Conservation (phyloP, 495 filamentous ascomycete genomes). For the Jackrogersella multiformis region DNA sequence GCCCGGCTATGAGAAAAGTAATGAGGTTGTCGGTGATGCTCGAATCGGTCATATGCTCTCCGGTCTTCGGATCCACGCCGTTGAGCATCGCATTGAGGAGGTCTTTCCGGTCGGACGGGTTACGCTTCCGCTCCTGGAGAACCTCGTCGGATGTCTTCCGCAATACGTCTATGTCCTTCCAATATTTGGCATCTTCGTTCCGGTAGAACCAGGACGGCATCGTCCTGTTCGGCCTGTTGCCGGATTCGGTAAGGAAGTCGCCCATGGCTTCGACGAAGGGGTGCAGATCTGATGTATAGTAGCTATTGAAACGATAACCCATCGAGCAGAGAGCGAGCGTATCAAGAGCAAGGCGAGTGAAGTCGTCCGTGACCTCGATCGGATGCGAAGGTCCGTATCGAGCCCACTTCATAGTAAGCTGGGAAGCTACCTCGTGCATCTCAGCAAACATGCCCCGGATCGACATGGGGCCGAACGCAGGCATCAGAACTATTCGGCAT, state of each 20-base stretch:
- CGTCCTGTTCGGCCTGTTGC: constrained; percentile 60
- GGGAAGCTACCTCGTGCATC: constrained; percentile 77
- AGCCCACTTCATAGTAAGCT: constrained; percentile 80
- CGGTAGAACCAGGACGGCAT: constrained; percentile 62
- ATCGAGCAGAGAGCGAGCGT: constrained; percentile 77
- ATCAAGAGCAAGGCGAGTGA: constrained; percentile 78
- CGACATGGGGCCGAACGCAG: constrained; percentile 75
- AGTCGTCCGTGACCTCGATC: constrained; percentile 73
- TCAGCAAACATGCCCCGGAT: constrained; percentile 77
- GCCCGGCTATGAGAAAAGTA: constrained; percentile 77
- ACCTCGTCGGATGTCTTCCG: constrained; percentile 66
- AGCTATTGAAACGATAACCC: constrained; percentile 79
- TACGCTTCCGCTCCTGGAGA: constrained; percentile 64
- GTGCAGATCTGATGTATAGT: constrained; percentile 72
- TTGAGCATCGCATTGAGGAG: constrained; percentile 75
- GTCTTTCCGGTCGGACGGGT: constrained; percentile 70
- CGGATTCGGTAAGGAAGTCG: constrained; percentile 65
- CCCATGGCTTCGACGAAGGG: constrained; percentile 74
- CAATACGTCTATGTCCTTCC: constrained; percentile 65
- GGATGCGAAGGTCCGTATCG: constrained; percentile 64
- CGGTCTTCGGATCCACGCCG: constrained; percentile 72
- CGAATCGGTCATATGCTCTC: constrained; percentile 66
- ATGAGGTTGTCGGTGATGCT: constrained; percentile 77
- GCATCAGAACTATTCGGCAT: constrained; percentile 54
- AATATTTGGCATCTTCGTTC: constrained; percentile 65